These are phyloP conservation scores for Vitis hybrid DNA, from an alignment of 177 flowering plant genomes.

Conservation along the genomic window DNA sequence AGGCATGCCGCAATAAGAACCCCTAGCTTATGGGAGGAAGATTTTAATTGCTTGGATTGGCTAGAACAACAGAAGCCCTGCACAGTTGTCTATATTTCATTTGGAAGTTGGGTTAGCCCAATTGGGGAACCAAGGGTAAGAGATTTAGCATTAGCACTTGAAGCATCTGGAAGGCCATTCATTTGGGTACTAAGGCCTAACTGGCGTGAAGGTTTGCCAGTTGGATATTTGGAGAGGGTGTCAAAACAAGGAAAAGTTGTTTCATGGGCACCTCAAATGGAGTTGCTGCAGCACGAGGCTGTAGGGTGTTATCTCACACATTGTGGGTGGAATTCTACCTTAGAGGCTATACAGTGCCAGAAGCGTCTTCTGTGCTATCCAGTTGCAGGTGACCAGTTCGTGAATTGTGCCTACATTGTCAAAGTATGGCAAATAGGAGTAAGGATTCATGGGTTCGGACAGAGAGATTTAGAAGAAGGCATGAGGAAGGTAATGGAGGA, in stretches of 20 bases:
- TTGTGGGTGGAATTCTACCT: constrained; percentile 91
- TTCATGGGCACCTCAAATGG: constrained; percentile 81
- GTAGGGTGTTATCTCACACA: constrained; percentile 76
- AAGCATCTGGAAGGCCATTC: constrained; percentile 47
- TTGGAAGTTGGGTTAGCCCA: constrained; percentile 85
- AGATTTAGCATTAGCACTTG: constrained; percentile 57
- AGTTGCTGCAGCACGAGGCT: constrained; percentile 49
- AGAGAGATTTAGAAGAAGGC: constrained; percentile 45
- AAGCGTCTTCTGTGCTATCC: constrained; percentile 65
- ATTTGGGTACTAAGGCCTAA: constrained; percentile 57
- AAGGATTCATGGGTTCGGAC: constrained; percentile 32
- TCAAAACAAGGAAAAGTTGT: constrained; percentile 47
- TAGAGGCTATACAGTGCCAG: constrained; percentile 63
- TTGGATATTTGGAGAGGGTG: constrained; percentile 40
- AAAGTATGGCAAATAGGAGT: constrained; percentile 67
- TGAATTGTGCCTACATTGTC: constrained; percentile 62
- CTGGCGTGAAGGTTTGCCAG: constrained; percentile 58
- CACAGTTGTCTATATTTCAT: constrained; percentile 72
- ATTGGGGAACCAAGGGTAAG: constrained; percentile 46
- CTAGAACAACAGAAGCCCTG: constrained; percentile 39
- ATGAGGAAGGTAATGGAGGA: constrained; percentile 44
- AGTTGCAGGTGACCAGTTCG: constrained; percentile 75
- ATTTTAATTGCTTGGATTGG: constrained; percentile 64
- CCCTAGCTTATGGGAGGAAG: constrained; percentile 71
- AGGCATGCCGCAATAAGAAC: constrained; percentile 17